These are phyloP conservation scores for Fraxinus anomala DNA, from an alignment of 257 asterid species.

Conservation along the genomic window DNA sequence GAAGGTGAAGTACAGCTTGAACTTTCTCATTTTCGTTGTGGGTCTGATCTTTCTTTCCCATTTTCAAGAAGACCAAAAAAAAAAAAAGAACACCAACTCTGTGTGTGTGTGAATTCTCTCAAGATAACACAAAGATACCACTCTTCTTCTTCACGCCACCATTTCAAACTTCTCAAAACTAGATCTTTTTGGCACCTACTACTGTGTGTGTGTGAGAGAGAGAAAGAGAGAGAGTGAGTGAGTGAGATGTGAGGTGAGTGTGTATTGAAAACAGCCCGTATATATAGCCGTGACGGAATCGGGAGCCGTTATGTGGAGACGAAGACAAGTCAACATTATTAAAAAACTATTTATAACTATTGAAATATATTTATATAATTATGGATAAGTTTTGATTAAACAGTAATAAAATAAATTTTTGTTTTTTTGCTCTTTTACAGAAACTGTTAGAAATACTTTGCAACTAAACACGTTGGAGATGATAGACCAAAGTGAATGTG, in stretches of 20 bases:
- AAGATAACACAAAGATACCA: constrained; percentile 57
- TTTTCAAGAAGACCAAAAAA: constrained; percentile 34
- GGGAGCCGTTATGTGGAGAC: constrained; percentile 34
- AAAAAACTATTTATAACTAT: background rate
- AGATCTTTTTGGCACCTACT: constrained; percentile 20
- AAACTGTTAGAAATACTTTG: no score
- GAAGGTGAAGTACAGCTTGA: constrained; percentile 65
- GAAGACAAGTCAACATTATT: constrained; percentile 15
- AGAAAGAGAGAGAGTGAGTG: constrained; percentile 29
- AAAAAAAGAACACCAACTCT: constrained; percentile 7
- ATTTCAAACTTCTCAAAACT: constrained; percentile 39
- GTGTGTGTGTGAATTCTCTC: constrained; percentile 31
- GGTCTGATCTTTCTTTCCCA: constrained; percentile 72
- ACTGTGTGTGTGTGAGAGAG: constrained; percentile 20
- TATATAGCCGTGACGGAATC: constrained; percentile 60
- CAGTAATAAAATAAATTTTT: no score
- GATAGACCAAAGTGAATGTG: background rate
- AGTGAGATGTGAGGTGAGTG: constrained; percentile 25
- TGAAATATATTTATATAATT: background rate
- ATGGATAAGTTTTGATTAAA: no score
- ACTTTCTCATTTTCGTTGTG: constrained; percentile 60
- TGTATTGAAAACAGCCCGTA: constrained; percentile 37
- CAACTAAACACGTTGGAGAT: background rate
- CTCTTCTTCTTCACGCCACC: constrained; percentile 73
- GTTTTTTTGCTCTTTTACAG: no score